Evolutionary conservation across 805 yeast genomes (phyloP), one percentile per base, ranked within the genome.

Genomic region (Metschnikowia arizonensis): DNA sequence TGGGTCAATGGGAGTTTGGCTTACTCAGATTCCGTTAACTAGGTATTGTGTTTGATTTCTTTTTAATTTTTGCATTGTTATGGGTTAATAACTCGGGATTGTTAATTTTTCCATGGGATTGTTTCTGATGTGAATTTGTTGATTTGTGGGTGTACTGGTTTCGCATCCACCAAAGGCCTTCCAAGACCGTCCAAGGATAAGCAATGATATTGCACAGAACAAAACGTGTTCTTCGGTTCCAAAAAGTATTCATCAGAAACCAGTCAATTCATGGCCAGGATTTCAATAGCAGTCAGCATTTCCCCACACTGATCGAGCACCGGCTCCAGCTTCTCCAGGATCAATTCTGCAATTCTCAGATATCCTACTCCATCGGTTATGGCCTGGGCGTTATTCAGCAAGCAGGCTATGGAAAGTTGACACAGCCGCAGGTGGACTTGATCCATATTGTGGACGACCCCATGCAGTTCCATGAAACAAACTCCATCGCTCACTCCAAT

Each of bases 301-400:
- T 30, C 6, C n/a, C 12, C 19, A 9, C 19, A 5, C 37, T 23
- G 9, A 36, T 35, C 17, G 46, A 42, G 24, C 35, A 19, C 17
- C 29, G 42, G 17, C 55, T 53, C 40, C 31, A 31, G 17, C 40
- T 28, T 26, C 44, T 53, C 14, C 45, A 42, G 12, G 24, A 25
- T 28, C 39, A 45, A 10, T 53, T 53, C 30, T n/a, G 18, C 26
- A 15, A 30, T 15, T 84, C 91, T 1, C 90, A 93, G 0, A 77
- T 88, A 11, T 69, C 80, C 44, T 85, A 79, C 56, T 83, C 96
- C 1, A 86, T 91, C 65, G 99, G 97, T 0, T 91, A 91, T 63
- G 99, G 99, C 2, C 85, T 95, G 6, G 96, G 96, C 4, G 96
- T 93, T 1, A 86, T 93, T 57, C 74, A 79, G 30, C 99, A 91